A percentile compares a stretch with the other conserved stretches of the same genome.
Evolutionary conservation across 2,329 filamentous ascomycete species (phyloP).

Genomic region (Neobulgaria alba): DNA sequence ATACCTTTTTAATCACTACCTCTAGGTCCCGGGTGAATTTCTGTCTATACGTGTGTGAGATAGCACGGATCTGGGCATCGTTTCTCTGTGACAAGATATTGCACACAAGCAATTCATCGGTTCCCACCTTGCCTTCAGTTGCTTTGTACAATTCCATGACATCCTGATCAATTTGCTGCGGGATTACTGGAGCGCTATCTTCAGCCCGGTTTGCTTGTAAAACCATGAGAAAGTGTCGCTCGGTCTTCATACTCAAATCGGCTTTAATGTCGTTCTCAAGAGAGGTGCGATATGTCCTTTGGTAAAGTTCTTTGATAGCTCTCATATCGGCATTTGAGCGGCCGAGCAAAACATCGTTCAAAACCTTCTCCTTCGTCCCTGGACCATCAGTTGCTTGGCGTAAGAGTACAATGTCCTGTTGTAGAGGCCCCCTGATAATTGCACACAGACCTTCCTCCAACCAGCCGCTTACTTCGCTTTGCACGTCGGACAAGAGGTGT

Average conservation of each 20-base stretch:
- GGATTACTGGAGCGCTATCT: conserved; percentile 66
- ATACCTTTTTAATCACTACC: conserved; percentile 61
- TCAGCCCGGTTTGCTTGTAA: conserved; percentile 66
- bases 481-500: conserved; percentile 65
- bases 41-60: conserved; percentile 64
- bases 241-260: conserved; percentile 80
- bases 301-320: conserved; percentile 76
- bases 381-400: conserved; percentile 65
- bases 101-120: conserved; percentile 70
- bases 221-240: conserved; percentile 76
- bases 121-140: conserved; percentile 63
- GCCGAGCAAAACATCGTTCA: conserved; percentile 79
- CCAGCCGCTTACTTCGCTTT: conserved; percentile 67
- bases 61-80: conserved; percentile 76
- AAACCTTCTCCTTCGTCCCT: conserved; percentile 76
- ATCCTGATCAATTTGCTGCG: conserved; percentile 65
- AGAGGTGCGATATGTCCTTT: conserved; percentile 52
- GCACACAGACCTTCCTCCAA: conserved; percentile 69
- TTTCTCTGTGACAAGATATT: conserved; percentile 67
- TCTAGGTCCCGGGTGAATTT: conserved; percentile 65
- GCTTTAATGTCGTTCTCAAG: conserved; percentile 66
- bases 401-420: conserved; percentile 64
- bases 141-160: conserved; percentile 67
- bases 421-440: conserved; percentile 68
- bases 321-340: conserved; percentile 80